A percentile compares a stretch with the other conserved stretches of the same genome.
Evolutionary conservation across 495 filamentous ascomycete species (phyloP).

Genomic region (Aspergillus kassunensis): DNA sequence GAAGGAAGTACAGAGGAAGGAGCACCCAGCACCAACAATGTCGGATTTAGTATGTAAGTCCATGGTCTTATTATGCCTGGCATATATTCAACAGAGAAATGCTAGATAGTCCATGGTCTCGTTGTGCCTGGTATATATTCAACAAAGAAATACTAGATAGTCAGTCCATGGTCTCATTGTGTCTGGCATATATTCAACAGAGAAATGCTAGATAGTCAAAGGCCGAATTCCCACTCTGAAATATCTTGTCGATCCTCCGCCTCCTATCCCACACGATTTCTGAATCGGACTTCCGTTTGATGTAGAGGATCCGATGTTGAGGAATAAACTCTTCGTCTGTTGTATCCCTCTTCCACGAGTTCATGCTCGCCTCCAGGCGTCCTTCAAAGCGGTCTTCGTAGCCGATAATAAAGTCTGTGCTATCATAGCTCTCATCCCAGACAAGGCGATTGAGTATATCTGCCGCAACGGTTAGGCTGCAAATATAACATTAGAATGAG

Average conservation of each 20-base stretch:
- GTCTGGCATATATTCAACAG: conserved; percentile 15
- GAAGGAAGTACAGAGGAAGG: background rate
- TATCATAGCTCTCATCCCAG: conserved; percentile 63
- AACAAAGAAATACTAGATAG: conserved; percentile 32
- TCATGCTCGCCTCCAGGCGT: conserved; percentile 56
- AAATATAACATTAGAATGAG: background rate
- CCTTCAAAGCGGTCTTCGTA: conserved; percentile 74
- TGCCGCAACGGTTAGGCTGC: background rate
- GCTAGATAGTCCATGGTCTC: conserved; percentile 32
- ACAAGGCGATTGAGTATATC: conserved; percentile 71
- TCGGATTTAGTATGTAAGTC: no score
- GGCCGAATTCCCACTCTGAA: conserved; percentile 52
- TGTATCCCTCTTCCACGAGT: conserved; percentile 67
- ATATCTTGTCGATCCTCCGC: conserved; percentile 53
- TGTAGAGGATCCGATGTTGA: conserved; percentile 72
- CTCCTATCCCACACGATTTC: conserved; percentile 55
- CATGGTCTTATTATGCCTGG: no score
- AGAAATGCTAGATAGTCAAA: conserved; percentile 35
- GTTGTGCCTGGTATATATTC: no score
- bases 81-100: conserved; percentile 25
- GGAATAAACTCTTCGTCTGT: conserved; percentile 86
- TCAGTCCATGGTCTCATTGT: no score
- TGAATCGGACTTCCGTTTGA: conserved; percentile 51
- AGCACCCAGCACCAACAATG: background rate
- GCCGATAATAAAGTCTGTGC: conserved; percentile 63